Evolutionary conservation across 2,329 filamentous ascomycete species (phyloP).

Genomic region (Helicocarpus griseus): DNA sequence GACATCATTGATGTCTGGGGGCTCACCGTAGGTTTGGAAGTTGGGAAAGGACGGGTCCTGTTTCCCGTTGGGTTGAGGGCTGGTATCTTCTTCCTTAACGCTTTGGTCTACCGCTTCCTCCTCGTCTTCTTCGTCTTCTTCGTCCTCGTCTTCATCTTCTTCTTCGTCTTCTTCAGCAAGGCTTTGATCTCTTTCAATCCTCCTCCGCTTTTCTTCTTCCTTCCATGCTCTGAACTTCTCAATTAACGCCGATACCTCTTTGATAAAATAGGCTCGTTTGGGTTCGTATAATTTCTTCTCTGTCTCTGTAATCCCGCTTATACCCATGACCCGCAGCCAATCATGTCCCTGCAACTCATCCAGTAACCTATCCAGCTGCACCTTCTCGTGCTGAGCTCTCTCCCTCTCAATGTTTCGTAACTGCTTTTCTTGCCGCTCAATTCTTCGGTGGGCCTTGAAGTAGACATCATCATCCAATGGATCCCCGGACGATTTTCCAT

Average conservation of each 20-base stretch:
- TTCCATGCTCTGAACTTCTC: conserved; percentile 85
- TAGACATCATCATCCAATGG: conserved; percentile 49
- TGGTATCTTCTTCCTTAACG: not conserved
- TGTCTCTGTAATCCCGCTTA: conserved; percentile 72
- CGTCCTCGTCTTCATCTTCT: conserved; percentile 31
- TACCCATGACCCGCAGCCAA: conserved; percentile 86
- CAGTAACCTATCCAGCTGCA: conserved; percentile 56
- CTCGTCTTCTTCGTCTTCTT: conserved; percentile 13
- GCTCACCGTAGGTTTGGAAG: conserved; percentile 37
- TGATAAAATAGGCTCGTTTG: conserved; percentile 75
- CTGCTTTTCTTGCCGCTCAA: conserved; percentile 58
- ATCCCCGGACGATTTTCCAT: conserved; percentile 32
- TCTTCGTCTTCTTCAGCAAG: conserved; percentile 41
- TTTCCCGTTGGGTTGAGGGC: conserved; percentile 10
- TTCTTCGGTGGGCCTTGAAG: conserved; percentile 49
- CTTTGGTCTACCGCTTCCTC: conserved; percentile 5
- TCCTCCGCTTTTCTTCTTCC: conserved; percentile 76
- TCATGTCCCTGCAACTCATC: conserved; percentile 83
- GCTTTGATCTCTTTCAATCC: conserved; percentile 62
- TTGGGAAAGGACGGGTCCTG: conserved; percentile 9
- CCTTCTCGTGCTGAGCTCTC: conserved; percentile 56
- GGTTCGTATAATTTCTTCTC: conserved; percentile 81
- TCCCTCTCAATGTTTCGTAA: conserved; percentile 59
- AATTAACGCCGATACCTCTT: conserved; percentile 69
- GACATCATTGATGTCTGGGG: conserved; percentile 58